Conservation (phyloP, 352 stramenopile species). For the Phytophthora litchii region DNA sequence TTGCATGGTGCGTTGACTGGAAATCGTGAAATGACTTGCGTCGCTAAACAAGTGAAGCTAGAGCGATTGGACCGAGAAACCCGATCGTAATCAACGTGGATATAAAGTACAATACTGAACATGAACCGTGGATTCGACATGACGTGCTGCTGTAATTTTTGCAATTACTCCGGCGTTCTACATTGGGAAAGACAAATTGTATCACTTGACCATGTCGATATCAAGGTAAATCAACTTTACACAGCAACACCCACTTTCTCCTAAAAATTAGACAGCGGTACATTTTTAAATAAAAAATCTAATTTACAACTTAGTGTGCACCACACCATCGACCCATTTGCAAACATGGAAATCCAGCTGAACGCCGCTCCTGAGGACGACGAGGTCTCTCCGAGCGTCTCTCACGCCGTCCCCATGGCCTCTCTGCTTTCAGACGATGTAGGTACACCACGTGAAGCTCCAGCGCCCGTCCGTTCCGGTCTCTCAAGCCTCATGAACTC, state of each 20-base stretch:
- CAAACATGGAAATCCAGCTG: conserved; percentile 60
- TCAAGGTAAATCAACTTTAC: no score
- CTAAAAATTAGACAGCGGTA: no score
- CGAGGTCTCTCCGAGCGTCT: conserved; percentile 3
- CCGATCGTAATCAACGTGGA: neutral
- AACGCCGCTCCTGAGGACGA: conserved; percentile 43
- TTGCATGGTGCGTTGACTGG: conserved; percentile 2
- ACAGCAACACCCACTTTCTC: no score
- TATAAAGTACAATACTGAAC: no score
- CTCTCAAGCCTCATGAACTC: conserved; percentile 77
- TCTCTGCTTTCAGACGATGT: conserved; percentile 53
- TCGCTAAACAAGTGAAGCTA: neutral
- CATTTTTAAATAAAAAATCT: no score
- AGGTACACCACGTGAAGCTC: conserved; percentile 13
- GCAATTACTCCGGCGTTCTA: no score
- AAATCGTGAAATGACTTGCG: conserved; percentile 8
- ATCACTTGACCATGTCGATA: no score
- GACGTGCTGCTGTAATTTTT: no score
- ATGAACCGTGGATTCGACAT: no score
- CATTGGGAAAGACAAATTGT: no score
- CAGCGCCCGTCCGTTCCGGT: conserved; percentile 13
- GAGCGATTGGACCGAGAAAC: neutral
- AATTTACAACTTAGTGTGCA: neutral
- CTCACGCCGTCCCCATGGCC: conserved; percentile 39
- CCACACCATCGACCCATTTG: neutral